Evolutionary conservation across 1,139 yeast species (phyloP), one percentile per base, ranked within the genome.

Genomic region (Candida albicans): DNA sequence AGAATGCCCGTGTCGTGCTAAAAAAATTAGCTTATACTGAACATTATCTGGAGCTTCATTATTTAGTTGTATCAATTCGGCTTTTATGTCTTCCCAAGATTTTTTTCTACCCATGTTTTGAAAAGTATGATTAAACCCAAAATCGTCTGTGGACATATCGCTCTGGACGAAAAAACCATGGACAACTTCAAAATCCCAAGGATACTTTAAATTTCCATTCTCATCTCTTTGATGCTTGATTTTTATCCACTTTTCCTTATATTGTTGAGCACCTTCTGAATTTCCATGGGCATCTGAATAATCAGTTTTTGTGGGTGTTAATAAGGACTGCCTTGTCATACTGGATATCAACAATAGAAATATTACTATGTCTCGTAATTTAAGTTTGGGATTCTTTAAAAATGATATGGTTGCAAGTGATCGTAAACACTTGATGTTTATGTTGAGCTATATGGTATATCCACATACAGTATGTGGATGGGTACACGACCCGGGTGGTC

Each of bases 1-100:
- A 0, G 95, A 95, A 60, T 86, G 87, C 8, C 95, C 95, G 53
- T 87, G 95, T 52, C 95, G 73, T 2, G 88, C 89, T 41, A 83
- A 68, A 43, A 81, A 77, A 13, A 85, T 52, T 37, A 85, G 58
- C 57, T 84, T 84, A 60, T 84, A 82, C 25, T 56, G 55, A 35
- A 65, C 79, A 46, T 75, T 68, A 1, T 52, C 52, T 0, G 53
- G 56, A 8, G 75, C 67, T 2, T 52, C 39, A 1, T 48, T 51
- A 50, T 80, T 80, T 53, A 82, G 62, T 10, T 58, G 44, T 1
- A 58, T 49, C 22, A 83, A 49, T 18, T 70, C 65, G 0, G 44
- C 37, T 4, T 62, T 47, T 14, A 81, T 61, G 11, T 69, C 68
- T 1, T 57, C 52, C 90, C 90, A 84, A 15, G 62, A 51, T 47